phyloP scores from a whole-genome alignment of 805 yeast species.

The Candida boidinii region DNA sequence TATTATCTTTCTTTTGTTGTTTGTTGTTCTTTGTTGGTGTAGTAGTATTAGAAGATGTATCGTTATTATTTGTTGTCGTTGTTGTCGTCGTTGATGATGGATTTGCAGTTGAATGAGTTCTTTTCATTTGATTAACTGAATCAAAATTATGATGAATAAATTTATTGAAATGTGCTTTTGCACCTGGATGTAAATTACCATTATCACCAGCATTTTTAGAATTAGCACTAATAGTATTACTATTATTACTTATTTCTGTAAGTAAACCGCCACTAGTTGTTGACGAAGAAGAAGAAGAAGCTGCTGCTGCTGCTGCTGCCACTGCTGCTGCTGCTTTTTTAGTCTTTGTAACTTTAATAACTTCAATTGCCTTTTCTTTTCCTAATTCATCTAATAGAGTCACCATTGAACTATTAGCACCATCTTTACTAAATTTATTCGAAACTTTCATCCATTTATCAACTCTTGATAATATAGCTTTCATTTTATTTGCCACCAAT shows the following conservation, averaged over 20 bases:
- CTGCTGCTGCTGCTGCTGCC: no score
- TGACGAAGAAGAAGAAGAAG: no score
- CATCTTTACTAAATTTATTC: conserved; percentile 29
- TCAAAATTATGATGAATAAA: conserved; percentile 19
- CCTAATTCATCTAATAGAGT: conserved; percentile 46
- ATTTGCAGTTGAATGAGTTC: no score
- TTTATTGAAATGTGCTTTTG: conserved; percentile 20
- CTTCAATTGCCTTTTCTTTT: conserved; percentile 35
- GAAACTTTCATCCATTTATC: conserved; percentile 31
- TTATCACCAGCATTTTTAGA: conserved; percentile 18
- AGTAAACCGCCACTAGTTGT: not conserved
- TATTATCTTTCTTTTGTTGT: no score
- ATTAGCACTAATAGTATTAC: not conserved
- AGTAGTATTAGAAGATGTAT: no score
- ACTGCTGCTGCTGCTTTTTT: conserved; percentile 3
- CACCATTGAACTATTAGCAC: conserved; percentile 49
- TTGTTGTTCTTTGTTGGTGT: no score
- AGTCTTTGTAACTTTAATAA: conserved; percentile 17
- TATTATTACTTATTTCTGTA: not conserved
- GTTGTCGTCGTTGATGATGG: not conserved
- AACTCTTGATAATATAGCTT: conserved; percentile 24
- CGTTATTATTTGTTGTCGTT: no score
- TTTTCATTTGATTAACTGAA: not conserved
- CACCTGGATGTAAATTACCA: conserved; percentile 16
- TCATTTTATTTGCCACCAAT: conserved; percentile 26